Evolutionary conservation across 2,329 filamentous ascomycete species (phyloP), one percentile per base, ranked within the genome.

Genomic region (Trichophyton equinum): DNA sequence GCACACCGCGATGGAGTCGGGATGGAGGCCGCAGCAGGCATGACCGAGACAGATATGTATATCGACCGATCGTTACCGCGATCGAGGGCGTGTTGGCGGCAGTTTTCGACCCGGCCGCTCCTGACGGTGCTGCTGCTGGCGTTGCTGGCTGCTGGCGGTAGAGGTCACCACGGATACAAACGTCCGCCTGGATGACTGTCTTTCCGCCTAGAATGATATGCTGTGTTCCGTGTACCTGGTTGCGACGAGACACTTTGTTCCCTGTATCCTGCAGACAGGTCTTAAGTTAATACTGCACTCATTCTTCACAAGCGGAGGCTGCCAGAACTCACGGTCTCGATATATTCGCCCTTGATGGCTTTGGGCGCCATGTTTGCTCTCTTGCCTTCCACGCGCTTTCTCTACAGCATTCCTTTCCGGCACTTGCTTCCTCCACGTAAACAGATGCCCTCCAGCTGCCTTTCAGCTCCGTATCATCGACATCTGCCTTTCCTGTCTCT

Each of bases 171-270:
- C 94, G 87, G 71, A 99, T 90, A 75, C 94, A 91, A 68, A 91
- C 92, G 71, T 96, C 91, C 64, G 91, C 87, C 80, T 96, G 91
- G 70, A 99, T 95, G 64, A 97, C 90, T 0, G 91, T 95, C 76
- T 90, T 95, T 65, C 94, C 94, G 67, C 91, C 94, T 1, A 99
- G 87, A 75, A 96, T 96, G 76, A 99, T 97, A 76, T 97, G 95
- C 68, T 95, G 91, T 22, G 92, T 96, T 69, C 94, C 94, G 70
- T 95, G 88, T 67, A 99, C 89, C 71, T 87, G 86, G 64, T 90
- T 89, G 67, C 90, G 90, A 66, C 94, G 89, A 44, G 91, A 92
- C 69, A 99, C 94, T 78, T 97, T 97, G 82, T 99, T 99, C 67
- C 94, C 94, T 2, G 91, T 96, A 76, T 97, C 92, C 91, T 95